Evolutionary conservation across 108 stramenopile genomes (phyloP).

Genomic region (Asterionellopsis glacialis): DNA sequence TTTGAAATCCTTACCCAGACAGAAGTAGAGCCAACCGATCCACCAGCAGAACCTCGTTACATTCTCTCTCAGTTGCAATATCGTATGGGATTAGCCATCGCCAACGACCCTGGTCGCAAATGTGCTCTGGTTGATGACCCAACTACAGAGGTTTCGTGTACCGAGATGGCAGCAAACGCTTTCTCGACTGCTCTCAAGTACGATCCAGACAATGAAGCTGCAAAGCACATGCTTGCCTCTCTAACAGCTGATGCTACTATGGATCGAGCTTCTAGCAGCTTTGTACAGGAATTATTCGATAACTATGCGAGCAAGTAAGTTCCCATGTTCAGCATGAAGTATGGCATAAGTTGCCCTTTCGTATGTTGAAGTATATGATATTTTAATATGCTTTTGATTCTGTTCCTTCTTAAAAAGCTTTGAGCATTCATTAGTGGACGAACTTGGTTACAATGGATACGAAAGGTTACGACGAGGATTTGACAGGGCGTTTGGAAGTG

Average conservation of each 20-base stretch:
- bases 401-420: slow-evolving; percentile 21
- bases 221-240: slow-evolving; percentile 71
- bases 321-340: not conserved
- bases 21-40: slow-evolving; percentile 46
- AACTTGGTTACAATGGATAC: slow-evolving; percentile 66
- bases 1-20: slow-evolving; percentile 48
- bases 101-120: slow-evolving; percentile 27
- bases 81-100: slow-evolving; percentile 60
- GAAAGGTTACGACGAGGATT: slow-evolving; percentile 54
- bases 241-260: slow-evolving; percentile 80
- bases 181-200: slow-evolving; percentile 48
- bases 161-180: slow-evolving; percentile 57
- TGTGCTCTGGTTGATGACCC: slow-evolving; percentile 46
- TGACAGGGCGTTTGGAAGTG: slow-evolving; percentile 42
- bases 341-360: not conserved
- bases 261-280: slow-evolving; percentile 58
- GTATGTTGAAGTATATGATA: not conserved
- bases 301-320: slow-evolving; percentile 65
- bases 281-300: slow-evolving; percentile 59
- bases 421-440: slow-evolving; percentile 68
- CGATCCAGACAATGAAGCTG: slow-evolving; percentile 43
- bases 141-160: slow-evolving; percentile 32
- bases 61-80: slow-evolving; percentile 68
- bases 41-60: slow-evolving; percentile 42
- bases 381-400: not conserved